phyloP scores from a whole-genome alignment of 1,284 basidiomycete genomes.

The Inonotus obliquus region DNA sequence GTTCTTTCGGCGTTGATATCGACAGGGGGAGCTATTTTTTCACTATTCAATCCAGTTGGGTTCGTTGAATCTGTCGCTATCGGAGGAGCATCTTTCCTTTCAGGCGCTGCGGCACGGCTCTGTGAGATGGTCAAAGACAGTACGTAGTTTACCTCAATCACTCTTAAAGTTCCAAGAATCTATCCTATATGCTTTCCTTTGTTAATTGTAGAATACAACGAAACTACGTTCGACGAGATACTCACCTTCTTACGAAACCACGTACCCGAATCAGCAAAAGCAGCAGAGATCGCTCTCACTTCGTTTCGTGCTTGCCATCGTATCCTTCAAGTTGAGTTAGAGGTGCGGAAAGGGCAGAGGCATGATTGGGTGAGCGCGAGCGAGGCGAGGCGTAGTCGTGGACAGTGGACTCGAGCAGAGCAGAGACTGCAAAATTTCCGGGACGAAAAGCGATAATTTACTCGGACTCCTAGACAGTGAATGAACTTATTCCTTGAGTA shows the following conservation, averaged over 20 bases:
- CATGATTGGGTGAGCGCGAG: slow-evolving; percentile 6
- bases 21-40: slow-evolving; percentile 10
- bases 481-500: no score
- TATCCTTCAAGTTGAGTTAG: slow-evolving; percentile 9
- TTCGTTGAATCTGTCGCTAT: slow-evolving; percentile 7
- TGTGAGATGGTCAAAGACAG: slow-evolving; percentile 13
- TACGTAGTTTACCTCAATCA: no score
- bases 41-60: slow-evolving; percentile 9
- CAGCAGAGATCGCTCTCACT: slow-evolving; percentile 11
- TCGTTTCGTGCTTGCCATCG: slow-evolving; percentile 13
- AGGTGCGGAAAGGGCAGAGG: slow-evolving; percentile 5
- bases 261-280: slow-evolving; percentile 14
- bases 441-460: neutral
- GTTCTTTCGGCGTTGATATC: slow-evolving; percentile 8
- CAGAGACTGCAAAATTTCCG: neutral
- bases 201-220: slow-evolving; percentile 2
- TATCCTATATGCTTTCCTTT: neutral
- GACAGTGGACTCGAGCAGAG: neutral
- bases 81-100: slow-evolving; percentile 7
- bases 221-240: slow-evolving; percentile 15
- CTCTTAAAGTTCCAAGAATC: neutral
- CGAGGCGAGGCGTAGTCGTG: slow-evolving; percentile 5
- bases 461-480: no score
- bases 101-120: slow-evolving; percentile 8
- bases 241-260: slow-evolving; percentile 12